Evolutionary conservation across 495 filamentous ascomycete species (phyloP), one percentile per base, ranked within the genome.

Genomic region (Tuber brumale): DNA sequence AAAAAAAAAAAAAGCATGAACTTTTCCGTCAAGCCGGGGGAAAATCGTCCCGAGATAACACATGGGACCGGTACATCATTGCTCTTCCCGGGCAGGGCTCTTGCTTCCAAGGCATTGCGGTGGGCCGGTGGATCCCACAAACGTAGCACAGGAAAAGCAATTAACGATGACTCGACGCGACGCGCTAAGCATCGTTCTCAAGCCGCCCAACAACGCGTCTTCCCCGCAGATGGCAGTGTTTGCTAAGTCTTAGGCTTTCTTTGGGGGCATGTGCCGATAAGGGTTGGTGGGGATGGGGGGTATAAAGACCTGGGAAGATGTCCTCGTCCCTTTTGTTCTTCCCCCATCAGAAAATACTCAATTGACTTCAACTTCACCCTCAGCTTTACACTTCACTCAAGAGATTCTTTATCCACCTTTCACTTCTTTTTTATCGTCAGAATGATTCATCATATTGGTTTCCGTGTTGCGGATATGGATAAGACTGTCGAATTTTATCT

Each of bases 61-160:
- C 57, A 66, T 27, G 14, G 27, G 57, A 66, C 14, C 12, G 27
- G 41, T 1, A 42, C 9, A 19, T 2, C 0, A 35, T 66, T 35
- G 0, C 57, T 35, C 57, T 35, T 3, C 14, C 3, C 14, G 16
- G 44, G 18, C 44, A 46, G 44, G 44, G n/a, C n/a, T 14, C 18
- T 14, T 2, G 14, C 12, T 1, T 18, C 18, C 3, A 46, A 46
- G 44, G 16, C 44, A 19, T 16, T 46, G 16, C 2, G 18, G 44
- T 19, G 12, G n/a, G n/a, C n/a, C n/a, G n/a, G n/a, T n/a, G n/a
- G n/a, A 1, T 1, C 1, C 44, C 4, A 0, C 1, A 45, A 0
- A 19, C 19, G 57, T 66, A 31, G 57, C 57, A 66, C 57, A 66
- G 19, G 57, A 66, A 66, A 66, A 66, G 57, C 57, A 66, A 66